Conservation (phyloP, 805 yeast genomes). For the Komagataella kurtzmanii region DNA sequence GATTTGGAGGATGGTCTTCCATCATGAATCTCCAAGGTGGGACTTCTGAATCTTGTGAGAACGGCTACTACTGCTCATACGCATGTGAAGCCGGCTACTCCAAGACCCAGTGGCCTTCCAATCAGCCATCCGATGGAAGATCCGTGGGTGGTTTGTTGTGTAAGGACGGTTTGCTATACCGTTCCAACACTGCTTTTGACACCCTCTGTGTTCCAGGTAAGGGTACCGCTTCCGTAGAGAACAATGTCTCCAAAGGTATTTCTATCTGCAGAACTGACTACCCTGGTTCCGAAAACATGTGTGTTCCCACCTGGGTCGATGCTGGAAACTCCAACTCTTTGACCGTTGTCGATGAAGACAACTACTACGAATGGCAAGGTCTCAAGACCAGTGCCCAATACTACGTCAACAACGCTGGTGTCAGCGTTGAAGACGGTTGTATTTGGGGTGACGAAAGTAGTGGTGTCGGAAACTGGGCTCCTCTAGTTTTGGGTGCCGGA, state of each 20-base stretch:
- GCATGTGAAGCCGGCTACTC: constrained; percentile 99
- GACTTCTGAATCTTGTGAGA: constrained; percentile 62
- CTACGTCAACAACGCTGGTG: constrained; percentile 96
- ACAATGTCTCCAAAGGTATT: constrained; percentile 49
- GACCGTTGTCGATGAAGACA: constrained; percentile 66
- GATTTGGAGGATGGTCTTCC: constrained; percentile 36
- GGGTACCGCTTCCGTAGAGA: constrained; percentile 53
- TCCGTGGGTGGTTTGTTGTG: constrained; percentile 91
- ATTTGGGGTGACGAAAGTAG: constrained; percentile 78
- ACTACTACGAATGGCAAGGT: constrained; percentile 77
- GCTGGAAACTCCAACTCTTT: constrained; percentile 56
- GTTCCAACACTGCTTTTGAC: constrained; percentile 52
- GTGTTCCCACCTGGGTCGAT: constrained; percentile 71
- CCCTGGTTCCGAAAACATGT: constrained; percentile 99
- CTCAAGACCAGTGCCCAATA: constrained; percentile 84
- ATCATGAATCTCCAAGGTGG: constrained; percentile 32
- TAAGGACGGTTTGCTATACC: constrained; percentile 74
- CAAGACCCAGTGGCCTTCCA: constrained; percentile 92
- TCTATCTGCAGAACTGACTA: constrained; percentile 97
- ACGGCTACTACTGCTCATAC: constrained; percentile 92
- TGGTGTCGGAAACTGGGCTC: constrained; percentile 96
- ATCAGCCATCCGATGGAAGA: constrained; percentile 80
- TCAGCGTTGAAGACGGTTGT: constrained; percentile 82
- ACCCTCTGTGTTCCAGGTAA: constrained; percentile 84
- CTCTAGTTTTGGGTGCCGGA: constrained; percentile 91